Base-by-base conservation (phyloP, 139 green algal genomes). In the Coelastrella sp. region DNA sequence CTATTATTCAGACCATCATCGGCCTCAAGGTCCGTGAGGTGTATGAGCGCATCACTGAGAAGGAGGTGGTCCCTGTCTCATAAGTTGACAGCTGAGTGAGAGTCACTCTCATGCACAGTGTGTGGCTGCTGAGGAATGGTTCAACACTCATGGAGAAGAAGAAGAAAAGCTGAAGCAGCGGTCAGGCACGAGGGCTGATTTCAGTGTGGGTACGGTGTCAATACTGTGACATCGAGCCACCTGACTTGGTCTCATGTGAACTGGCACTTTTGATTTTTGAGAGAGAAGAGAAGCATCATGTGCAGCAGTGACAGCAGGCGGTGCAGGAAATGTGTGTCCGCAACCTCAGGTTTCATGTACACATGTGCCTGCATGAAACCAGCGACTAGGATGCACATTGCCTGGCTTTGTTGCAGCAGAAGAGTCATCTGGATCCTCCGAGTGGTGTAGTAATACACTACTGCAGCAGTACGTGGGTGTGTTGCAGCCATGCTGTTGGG, bases 21-120 rank as follows among this genome's bases (percentile, higher is more conserved):
- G 97, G 96, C 74, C 90, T 99, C 15, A 99, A 99, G 95, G 93
- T 99, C 48, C 92, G 97, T 79, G 97, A 99, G 84, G 93, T 98
- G 32, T 99, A 99, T 89, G 97, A 99, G 95, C 87, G 89, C 57
- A 95, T 99, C 45, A 91, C 95, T 0, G 83, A 96, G 88, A 96
- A 98, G 92, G 88, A 94, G 79, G 88, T 94, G 15, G 88, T 93
- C 45, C 80, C 80, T 25, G 66, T 79, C 25, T 67, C 45, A 43
- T 78, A 60, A 78, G 13, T 27, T 66, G 27, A 34, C 17, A 32
- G 17, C 2, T 19, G 17, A 5, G 27, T 8, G 5, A 1, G 27
- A 27, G 1, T 21, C 53, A 9, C 6, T 27, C 53, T 32, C 53
- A 19, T n/a, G 7, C 13, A 2, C 48, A 2, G 48, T 57, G 48